Conservation (phyloP, 2,329 filamentous ascomycete genomes). For the Beauveria pseudobassiana region DNA sequence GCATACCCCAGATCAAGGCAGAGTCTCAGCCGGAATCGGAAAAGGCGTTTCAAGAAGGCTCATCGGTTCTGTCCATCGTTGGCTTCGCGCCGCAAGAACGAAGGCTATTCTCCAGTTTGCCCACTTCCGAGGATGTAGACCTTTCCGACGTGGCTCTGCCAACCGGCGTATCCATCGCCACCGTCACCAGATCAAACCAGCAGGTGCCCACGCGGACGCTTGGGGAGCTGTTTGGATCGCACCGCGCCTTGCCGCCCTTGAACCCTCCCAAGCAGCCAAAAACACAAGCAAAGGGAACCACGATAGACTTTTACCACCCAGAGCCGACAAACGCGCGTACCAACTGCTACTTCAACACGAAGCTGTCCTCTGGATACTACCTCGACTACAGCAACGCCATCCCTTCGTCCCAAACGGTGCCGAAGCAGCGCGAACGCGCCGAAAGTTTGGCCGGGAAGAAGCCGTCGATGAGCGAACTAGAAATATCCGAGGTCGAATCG, state of each 20-base stretch:
- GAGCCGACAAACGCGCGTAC: slow-evolving; percentile 46
- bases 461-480: slow-evolving; percentile 46
- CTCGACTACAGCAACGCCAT: slow-evolving; percentile 61
- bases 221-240: slow-evolving; percentile 66
- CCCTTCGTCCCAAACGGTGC: slow-evolving; percentile 45
- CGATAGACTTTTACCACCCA: slow-evolving; percentile 46
- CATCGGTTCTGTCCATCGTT: slow-evolving; percentile 64
- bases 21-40: slow-evolving; percentile 33
- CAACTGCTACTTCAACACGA: slow-evolving; percentile 59
- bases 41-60: slow-evolving; percentile 35
- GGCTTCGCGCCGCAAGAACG: slow-evolving; percentile 67
- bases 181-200: slow-evolving; percentile 25
- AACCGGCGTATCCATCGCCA: slow-evolving; percentile 55
- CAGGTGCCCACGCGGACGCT: slow-evolving; percentile 54
- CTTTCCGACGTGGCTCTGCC: slow-evolving; percentile 51
- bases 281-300: slow-evolving; percentile 56
- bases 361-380: slow-evolving; percentile 60
- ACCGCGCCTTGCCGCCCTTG: slow-evolving; percentile 55
- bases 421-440: slow-evolving; percentile 64
- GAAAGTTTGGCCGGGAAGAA: slow-evolving; percentile 58
- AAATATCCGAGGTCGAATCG: slow-evolving; percentile 62
- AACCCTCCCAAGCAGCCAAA: slow-evolving; percentile 67
- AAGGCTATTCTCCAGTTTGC: slow-evolving; percentile 82
- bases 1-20: slow-evolving; percentile 35
- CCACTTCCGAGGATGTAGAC: slow-evolving; percentile 23